Conservation (phyloP, 1,284 basidiomycete species). For the Pseudozyma flocculosa region DNA sequence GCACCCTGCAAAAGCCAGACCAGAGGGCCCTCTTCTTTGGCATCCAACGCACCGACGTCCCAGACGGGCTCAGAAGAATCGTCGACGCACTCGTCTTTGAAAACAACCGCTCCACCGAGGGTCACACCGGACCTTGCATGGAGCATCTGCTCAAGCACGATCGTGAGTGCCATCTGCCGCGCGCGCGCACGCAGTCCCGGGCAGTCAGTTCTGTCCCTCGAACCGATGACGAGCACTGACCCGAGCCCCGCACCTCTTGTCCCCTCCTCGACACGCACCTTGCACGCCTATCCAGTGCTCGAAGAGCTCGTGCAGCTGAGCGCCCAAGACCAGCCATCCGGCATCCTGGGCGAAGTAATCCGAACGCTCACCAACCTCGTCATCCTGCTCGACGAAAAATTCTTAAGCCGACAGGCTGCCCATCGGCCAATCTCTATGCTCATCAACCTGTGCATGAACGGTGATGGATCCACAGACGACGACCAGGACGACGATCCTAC, state of each 20-base stretch:
- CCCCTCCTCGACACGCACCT: neutral
- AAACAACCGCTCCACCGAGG: slow-evolving; percentile 76
- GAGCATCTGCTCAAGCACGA: slow-evolving; percentile 86
- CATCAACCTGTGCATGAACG: slow-evolving; percentile 84
- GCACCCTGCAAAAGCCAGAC: slow-evolving; percentile 69
- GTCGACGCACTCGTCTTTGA: slow-evolving; percentile 85
- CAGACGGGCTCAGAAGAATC: slow-evolving; percentile 74
- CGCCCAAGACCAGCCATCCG: slow-evolving; percentile 47
- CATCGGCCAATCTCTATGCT: slow-evolving; percentile 83
- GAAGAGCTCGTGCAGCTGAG: slow-evolving; percentile 48
- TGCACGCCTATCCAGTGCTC: too few species aligned
- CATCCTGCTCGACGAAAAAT: slow-evolving; percentile 54
- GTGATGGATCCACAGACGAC: slow-evolving; percentile 78
- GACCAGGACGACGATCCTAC: slow-evolving; percentile 68
- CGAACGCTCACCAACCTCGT: slow-evolving; percentile 51
- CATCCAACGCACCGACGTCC: slow-evolving; percentile 78
- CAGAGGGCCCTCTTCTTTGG: slow-evolving; percentile 78
- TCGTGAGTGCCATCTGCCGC: slow-evolving; percentile 71
- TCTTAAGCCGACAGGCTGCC: slow-evolving; percentile 48
- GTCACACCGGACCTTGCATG: slow-evolving; percentile 71
- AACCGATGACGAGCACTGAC: too few species aligned
- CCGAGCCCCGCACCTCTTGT: too few species aligned
- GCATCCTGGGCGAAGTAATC: slow-evolving; percentile 51
- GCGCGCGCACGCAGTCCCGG: too few species aligned
- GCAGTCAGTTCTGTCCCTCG: too few species aligned